These are phyloP conservation scores for Byssoonygena ceratinophila DNA, from an alignment of 2,329 filamentous ascomycete genomes.

Conservation along the genomic window DNA sequence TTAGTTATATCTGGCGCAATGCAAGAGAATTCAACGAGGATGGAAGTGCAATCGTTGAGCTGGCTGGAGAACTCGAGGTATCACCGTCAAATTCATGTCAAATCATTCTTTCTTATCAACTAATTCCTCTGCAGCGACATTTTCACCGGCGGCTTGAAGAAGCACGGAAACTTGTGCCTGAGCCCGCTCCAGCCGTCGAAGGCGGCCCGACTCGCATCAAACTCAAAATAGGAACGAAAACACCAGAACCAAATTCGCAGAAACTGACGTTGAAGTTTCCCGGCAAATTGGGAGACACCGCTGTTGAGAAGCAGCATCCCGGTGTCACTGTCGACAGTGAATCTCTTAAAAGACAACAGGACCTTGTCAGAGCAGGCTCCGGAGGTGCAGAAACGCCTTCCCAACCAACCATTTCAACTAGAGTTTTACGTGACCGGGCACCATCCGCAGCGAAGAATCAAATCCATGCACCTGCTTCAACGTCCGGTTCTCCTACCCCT, in stretches of 20 bases:
- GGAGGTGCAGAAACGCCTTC: conserved; percentile 18
- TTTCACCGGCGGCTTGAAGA: conserved; percentile 59
- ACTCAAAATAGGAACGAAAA: conserved; percentile 52
- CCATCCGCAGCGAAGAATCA: conserved; percentile 7
- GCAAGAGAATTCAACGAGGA: conserved; percentile 87
- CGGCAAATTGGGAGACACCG: conserved; percentile 44
- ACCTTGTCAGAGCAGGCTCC: conserved; percentile 42
- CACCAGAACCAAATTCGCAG: conserved; percentile 39
- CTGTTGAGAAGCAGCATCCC: conserved; percentile 32
- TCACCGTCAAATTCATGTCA: conserved; percentile 16
- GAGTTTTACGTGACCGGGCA: conserved; percentile 31
- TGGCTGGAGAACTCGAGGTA: conserved; percentile 73
- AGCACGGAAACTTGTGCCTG: conserved; percentile 60
- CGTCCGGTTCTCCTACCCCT: conserved; percentile 13
- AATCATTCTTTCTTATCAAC: neutral
- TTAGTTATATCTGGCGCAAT: conserved; percentile 76
- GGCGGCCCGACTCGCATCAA: conserved; percentile 61
- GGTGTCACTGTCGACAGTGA: conserved; percentile 46
- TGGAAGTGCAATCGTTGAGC: conserved; percentile 67
- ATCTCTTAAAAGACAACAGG: conserved; percentile 44
- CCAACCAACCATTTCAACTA: conserved; percentile 18
- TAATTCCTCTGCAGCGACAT: conserved; percentile 43
- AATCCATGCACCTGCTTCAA: neutral
- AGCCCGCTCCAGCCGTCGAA: conserved; percentile 41
- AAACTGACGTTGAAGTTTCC: conserved; percentile 65